Evolutionary conservation across 345 rosid species (phyloP), one percentile per base, ranked within the genome.

Genomic region (Cardiospermum halicacabum): DNA sequence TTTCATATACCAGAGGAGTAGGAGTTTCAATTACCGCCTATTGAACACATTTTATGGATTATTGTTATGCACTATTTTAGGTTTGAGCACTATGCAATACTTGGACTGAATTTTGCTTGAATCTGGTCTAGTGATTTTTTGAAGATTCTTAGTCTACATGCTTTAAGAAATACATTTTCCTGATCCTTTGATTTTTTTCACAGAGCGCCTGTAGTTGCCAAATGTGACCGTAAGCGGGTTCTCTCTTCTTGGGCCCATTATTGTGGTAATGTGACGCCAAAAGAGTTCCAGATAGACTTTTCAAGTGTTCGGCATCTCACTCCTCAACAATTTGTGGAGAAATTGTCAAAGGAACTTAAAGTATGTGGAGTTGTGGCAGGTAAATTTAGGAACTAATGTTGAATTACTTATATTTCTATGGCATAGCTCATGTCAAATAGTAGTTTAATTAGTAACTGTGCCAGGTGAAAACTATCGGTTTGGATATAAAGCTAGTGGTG

Each of bases 401-500:
- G n/a, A 18, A 11, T 21, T 45, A 13, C 54, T 55, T 31, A 15
- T 1, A 25, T 13, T 8, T 32, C 25, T 42, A 19, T 56, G 7
- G 39, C 47, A 55, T 42, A 19, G 32, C 16, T 40, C 4, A 39
- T 58, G 2, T 21, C 42, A n/a, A 57, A 64, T 63, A 60, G 53
- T 61, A 67, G 53, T 57, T 34, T 50, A 12, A 24, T 58, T 32
- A 42, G 42, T 73, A 11, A 55, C 32, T 57, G 27, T 70, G 34
- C 47, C 82, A 90, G 97, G 99, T 32, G 87, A 87, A 70, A 94
- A 91, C 73, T 94, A 91, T 66, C 83, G 93, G 27, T 91, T 94
- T 75, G 99, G 96, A 54, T 91, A 90, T 58, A 91, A 74, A 79
- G 97, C 99, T 51, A 81, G 91, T 10, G 99, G 97, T n/a, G 86